Evolutionary conservation across 345 rosid species (phyloP), one percentile per base, ranked within the genome.

Genomic region (Populus deltoides): DNA sequence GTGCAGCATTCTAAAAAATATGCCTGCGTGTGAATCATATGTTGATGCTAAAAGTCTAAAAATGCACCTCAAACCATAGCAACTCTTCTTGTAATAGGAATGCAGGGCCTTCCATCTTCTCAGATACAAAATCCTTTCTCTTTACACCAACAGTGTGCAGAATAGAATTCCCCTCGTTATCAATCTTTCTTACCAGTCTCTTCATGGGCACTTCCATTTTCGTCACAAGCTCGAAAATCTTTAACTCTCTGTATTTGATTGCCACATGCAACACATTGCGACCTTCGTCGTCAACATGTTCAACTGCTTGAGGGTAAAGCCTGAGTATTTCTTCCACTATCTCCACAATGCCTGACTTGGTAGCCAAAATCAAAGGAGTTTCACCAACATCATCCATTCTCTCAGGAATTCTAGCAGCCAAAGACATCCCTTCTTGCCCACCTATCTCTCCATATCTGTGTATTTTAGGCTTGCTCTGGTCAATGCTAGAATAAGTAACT

Each of bases 191-290:
- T 33, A 33, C 6, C 36, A 33, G 36, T 33, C 36, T 33, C 36
- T 33, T 33, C 36, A 73, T 59, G 36, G 76, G 68, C n/a, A 73
- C 39, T 49, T 69, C 74, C 79, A 62, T 59, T 15, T 70, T 2
- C 6, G 1, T 71, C 55, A 83, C 61, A 12, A 31, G 70, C 43
- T 68, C 72, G 45, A 77, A 78, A 8, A 83, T 75, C 71, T 70
- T 61, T 3, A 20, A 8, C 31, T 72, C 73, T n/a, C 81, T 75
- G 43, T 76, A 61, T 71, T 38, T 72, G 8, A 79, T 49, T 0
- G 83, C 86, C n/a, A 73, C 78, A 29, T 79, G 82, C 47, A 83
- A 47, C 41, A 83, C 29, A 31, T 79, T 83, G 57, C 69, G 68
- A 0, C 83, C 86, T 20, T 68, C 66, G 6, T 72, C 77, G 18